Percentiles rank a stretch among this genome's conserved stretches.
Evolutionary conservation across 2,329 filamentous ascomycete genomes (phyloP).

Genomic region (Xylaria sp.): DNA sequence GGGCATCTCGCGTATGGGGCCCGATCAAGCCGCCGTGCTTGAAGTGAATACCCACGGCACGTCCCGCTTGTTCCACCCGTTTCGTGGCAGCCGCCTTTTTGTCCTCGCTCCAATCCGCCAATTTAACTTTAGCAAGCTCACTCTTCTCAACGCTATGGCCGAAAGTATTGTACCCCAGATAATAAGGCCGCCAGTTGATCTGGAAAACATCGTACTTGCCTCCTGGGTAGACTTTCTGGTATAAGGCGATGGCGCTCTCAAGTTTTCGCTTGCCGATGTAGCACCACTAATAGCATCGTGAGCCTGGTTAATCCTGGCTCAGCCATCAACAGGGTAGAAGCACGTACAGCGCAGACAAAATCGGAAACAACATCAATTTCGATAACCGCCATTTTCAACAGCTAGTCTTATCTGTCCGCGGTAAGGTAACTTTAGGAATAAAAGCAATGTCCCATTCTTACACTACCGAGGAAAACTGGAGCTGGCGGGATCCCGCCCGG

Average conservation of each 20-base stretch:
- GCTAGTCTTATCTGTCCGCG: neutral
- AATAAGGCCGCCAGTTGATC: conserved; percentile 51
- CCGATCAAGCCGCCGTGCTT: conserved; percentile 49
- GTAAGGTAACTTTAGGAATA: neutral
- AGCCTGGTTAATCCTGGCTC: neutral
- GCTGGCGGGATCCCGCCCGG: neutral
- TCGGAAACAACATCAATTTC: conserved; percentile 12
- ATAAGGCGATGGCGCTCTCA: conserved; percentile 46
- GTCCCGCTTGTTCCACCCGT: conserved; percentile 46
- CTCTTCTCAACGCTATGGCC: conserved; percentile 43
- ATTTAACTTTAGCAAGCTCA: conserved; percentile 40
- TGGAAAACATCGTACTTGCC: conserved; percentile 45
- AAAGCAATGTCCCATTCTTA: neutral
- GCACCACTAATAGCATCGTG: conserved; percentile 18
- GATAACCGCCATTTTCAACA: conserved; percentile 6
- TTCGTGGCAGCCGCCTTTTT: conserved; percentile 24
- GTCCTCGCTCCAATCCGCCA: conserved; percentile 43
- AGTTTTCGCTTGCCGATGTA: conserved; percentile 23
- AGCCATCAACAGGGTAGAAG: neutral
- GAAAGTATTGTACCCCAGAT: conserved; percentile 47
- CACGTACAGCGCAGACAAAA: neutral
- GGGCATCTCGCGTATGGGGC: conserved; percentile 48
- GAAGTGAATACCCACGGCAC: conserved; percentile 50
- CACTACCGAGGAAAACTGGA: neutral
- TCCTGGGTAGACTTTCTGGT: conserved; percentile 53